Evolutionary conservation across 352 stramenopile species (phyloP).

Genomic region (Phytophthora rubi): DNA sequence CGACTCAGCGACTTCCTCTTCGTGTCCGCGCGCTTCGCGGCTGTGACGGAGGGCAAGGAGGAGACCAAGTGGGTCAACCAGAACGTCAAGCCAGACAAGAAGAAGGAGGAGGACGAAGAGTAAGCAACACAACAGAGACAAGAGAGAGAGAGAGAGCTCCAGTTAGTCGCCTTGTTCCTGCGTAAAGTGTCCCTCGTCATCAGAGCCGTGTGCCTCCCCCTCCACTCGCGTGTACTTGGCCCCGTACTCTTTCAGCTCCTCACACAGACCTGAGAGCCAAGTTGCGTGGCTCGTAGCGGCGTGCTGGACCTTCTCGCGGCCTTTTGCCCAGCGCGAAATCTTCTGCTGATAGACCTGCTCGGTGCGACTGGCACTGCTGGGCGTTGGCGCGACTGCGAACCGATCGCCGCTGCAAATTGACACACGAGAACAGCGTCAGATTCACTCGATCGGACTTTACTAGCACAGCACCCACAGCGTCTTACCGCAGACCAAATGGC

Average conservation of each 20-base stretch:
- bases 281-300: constrained; percentile 62
- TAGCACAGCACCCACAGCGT: neutral
- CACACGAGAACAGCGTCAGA: neutral
- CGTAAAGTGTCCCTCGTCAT: neutral
- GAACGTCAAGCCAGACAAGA: constrained; percentile 58
- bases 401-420: constrained; percentile 8
- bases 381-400: constrained; percentile 6
- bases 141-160: neutral
- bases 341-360: constrained; percentile 60
- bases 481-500: constrained; percentile 30
- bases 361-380: constrained; percentile 8
- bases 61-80: constrained; percentile 85
- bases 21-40: constrained; percentile 73
- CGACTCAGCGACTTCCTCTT: constrained; percentile 90
- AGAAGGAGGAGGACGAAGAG: constrained; percentile 10
- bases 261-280: constrained; percentile 68
- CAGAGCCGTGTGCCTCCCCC: constrained; percentile 2
- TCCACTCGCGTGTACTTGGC: constrained; percentile 45
- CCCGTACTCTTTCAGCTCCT: constrained; percentile 70
- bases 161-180: constrained; percentile 1
- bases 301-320: constrained; percentile 64
- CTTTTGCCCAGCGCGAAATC: constrained; percentile 64
- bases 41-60: constrained; percentile 66
- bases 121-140: neutral
- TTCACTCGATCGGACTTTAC: neutral